Evolutionary conservation across 108 stramenopile species (phyloP).

Genomic region (Cylindrotheca fusiformis): DNA sequence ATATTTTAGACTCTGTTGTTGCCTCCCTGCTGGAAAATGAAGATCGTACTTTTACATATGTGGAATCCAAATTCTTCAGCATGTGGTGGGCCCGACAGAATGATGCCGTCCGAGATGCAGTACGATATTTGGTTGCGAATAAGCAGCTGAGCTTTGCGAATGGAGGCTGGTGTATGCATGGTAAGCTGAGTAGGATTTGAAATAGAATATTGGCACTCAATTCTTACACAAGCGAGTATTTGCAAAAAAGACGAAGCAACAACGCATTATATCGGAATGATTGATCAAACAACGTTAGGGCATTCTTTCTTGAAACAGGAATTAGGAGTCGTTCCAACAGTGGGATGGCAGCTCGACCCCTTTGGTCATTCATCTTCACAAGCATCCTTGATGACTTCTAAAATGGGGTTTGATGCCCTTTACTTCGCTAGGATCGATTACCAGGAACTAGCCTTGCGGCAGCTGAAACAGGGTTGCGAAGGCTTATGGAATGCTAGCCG

Average conservation of each 20-base stretch:
- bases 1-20: slow-evolving; percentile 79
- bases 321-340: slow-evolving; percentile 79
- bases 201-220: neutral
- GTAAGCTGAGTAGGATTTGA: neutral
- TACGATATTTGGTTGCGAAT: slow-evolving; percentile 63
- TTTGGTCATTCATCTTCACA: slow-evolving; percentile 95
- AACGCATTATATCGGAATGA: slow-evolving; percentile 91
- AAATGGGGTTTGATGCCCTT: slow-evolving; percentile 86
- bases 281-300: slow-evolving; percentile 94
- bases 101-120: slow-evolving; percentile 29
- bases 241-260: slow-evolving; percentile 72
- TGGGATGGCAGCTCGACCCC: slow-evolving; percentile 96
- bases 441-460: slow-evolving; percentile 78
- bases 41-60: slow-evolving; percentile 90
- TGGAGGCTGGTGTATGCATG: slow-evolving; percentile 99
- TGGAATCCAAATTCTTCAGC: slow-evolving; percentile 91
- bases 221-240: neutral
- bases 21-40: slow-evolving; percentile 65
- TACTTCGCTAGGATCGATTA: slow-evolving; percentile 95
- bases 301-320: slow-evolving; percentile 76
- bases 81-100: slow-evolving; percentile 90
- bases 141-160: slow-evolving; percentile 88
- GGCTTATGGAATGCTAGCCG: slow-evolving; percentile 71
- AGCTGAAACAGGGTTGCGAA: slow-evolving; percentile 55
- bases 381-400: slow-evolving; percentile 67